Percentiles rank a stretch among this genome's conserved stretches.
Conservation (phyloP, 208 protist species). For the Tetramitus jugosus region DNA sequence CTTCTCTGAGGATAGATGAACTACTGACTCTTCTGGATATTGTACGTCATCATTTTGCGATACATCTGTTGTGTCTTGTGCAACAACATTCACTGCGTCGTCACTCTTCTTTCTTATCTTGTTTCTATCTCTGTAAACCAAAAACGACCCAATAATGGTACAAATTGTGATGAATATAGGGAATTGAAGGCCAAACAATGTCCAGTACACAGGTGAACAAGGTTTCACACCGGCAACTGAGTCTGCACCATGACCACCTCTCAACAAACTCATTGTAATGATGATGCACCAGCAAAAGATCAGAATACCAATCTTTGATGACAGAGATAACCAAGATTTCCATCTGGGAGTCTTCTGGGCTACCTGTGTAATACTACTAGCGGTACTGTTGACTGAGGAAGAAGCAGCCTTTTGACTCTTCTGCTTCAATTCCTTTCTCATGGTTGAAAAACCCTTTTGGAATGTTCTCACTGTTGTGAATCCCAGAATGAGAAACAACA, state of each 20-base stretch:
- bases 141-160: background rate
- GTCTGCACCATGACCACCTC: slow-evolving; percentile 10
- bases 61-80: too few relatives aligned
- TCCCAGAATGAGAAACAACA: background rate
- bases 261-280: background rate
- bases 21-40: background rate
- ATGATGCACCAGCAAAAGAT: background rate
- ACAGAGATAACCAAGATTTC: background rate
- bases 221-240: background rate
- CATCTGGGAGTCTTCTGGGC: background rate
- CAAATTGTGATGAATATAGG: background rate
- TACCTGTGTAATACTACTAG: background rate
- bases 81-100: background rate
- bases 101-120: background rate
- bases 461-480: background rate
- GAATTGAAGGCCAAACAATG: background rate
- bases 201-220: background rate
- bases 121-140: background rate
- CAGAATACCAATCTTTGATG: background rate
- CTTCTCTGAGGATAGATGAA: background rate
- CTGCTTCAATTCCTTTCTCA: background rate
- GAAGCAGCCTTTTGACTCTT: background rate
- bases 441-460: background rate
- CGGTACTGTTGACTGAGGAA: background rate
- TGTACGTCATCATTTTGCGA: background rate